Percentiles rank a stretch among this genome's conserved stretches.
Evolutionary conservation across 2,329 filamentous ascomycete species (phyloP).

Genomic region (Sporothrix pseudoabietina): DNA sequence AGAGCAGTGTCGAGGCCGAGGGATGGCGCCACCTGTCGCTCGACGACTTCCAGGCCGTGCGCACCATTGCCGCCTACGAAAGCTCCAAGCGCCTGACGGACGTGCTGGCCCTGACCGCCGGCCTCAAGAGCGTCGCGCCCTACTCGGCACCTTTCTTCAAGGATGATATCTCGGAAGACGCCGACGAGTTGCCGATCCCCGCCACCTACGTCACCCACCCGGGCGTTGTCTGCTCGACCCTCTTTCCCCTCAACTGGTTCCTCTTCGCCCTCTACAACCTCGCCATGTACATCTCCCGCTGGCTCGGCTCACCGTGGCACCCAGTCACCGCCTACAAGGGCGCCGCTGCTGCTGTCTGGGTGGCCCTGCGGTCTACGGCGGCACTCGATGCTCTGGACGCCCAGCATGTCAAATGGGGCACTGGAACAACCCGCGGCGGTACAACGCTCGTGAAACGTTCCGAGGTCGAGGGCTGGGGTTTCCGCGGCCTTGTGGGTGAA

Average conservation of each 20-base stretch:
- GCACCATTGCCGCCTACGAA: slow-evolving; percentile 71
- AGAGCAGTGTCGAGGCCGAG: slow-evolving; percentile 74
- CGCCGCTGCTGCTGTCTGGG: slow-evolving; percentile 74
- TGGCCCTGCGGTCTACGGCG: slow-evolving; percentile 68
- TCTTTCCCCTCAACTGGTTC: slow-evolving; percentile 72
- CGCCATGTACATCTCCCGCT: slow-evolving; percentile 71
- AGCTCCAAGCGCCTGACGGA: slow-evolving; percentile 86
- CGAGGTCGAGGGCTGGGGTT: slow-evolving; percentile 86
- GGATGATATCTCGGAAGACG: slow-evolving; percentile 33
- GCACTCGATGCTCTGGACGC: slow-evolving; percentile 59
- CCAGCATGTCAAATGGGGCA: slow-evolving; percentile 79
- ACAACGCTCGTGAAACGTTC: slow-evolving; percentile 67
- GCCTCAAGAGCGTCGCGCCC: slow-evolving; percentile 63
- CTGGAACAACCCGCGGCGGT: slow-evolving; percentile 63
- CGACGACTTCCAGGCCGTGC: slow-evolving; percentile 75
- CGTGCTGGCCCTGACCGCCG: slow-evolving; percentile 72
- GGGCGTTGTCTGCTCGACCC: slow-evolving; percentile 78
- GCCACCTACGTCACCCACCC: slow-evolving; percentile 78
- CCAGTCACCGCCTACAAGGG: slow-evolving; percentile 73
- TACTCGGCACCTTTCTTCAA: slow-evolving; percentile 57
- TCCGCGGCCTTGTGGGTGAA: slow-evolving; percentile 59
- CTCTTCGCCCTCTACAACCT: slow-evolving; percentile 70
- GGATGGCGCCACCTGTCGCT: slow-evolving; percentile 55
- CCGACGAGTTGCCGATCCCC: slow-evolving; percentile 46
- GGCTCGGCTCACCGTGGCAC: slow-evolving; percentile 88